Percentiles rank a stretch among this genome's conserved stretches.
Evolutionary conservation across 164 flowering plant genomes (phyloP).

Genomic region (Magnolia kwangsiensis): DNA sequence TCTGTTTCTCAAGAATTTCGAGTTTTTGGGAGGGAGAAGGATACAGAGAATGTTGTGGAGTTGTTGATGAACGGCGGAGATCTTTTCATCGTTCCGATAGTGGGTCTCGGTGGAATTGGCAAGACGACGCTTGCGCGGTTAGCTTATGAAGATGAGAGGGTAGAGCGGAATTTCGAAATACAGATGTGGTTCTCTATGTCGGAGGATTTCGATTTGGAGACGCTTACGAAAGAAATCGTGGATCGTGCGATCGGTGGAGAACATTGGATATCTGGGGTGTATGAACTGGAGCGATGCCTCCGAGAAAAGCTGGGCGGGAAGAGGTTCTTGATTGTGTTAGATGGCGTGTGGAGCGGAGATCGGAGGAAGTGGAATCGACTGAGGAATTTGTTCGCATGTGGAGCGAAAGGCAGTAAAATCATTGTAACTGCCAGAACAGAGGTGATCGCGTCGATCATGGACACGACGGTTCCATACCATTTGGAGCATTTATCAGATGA

Average conservation of each 20-base stretch:
- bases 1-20: neutral
- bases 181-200: constrained; percentile 8
- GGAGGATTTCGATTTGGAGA: neutral
- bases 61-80: too few relatives aligned
- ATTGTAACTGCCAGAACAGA: constrained; percentile 2
- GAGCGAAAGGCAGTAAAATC: constrained; percentile 1
- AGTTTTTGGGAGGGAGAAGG: neutral
- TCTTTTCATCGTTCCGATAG: neutral
- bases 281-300: neutral
- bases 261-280: too few relatives aligned
- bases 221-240: neutral
- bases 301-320: neutral
- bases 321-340: constrained; percentile 10
- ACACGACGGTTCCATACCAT: neutral
- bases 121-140: constrained; percentile 11
- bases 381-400: neutral
- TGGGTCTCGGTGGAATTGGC: constrained; percentile 12
- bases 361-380: neutral
- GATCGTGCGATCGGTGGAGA: neutral
- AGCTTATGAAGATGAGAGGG: neutral
- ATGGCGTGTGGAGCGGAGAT: constrained; percentile 8
- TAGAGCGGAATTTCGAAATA: neutral
- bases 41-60: neutral
- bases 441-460: neutral
- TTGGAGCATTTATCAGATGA: neutral